Evolutionary conservation across 2,329 filamentous ascomycete species (phyloP), one percentile per base, ranked within the genome.

Genomic region (Penicillium crustosum): DNA sequence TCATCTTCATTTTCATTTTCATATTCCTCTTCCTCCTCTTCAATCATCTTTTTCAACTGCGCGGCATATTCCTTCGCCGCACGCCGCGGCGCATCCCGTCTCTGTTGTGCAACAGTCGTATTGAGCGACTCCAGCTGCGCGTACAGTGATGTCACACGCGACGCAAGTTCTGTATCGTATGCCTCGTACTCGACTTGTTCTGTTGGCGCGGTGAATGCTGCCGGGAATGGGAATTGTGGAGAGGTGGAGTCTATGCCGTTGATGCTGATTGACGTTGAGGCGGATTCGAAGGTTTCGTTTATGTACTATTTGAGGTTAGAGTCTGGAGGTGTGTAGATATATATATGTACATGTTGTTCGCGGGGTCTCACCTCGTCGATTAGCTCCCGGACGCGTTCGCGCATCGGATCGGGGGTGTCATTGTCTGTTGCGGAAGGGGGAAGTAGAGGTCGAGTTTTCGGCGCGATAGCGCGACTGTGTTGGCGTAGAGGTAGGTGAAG

Each of bases 1-100:
- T 42, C 31, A 4, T 83, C 77, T 85, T 88, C 7, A 89, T 87
- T 76, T 89, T 87, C 59, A 82, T 90, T 76, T 89, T 87, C 59
- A 82, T 90, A 53, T 23, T 71, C 72, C 45, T 78, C 73, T 25
- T 74, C 70, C 25, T 79, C 77, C 27, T 69, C 69, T 31, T 69
- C 63, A n/a, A 80, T 61, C 33, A 67, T 68, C 36, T 62, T 64
- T 42, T 61, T 67, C 60, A 80, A 60, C 36, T 70, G 58, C 36
- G 75, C 70, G 17, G 68, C 70, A 64, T 77, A 79, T 23, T 60
- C 64, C 54, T 66, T 70, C 25, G 79, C 78, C 21, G 78, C 78
- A 25, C 70, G 67, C 6, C 59, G 65, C 1, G 79, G 79, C 52
- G 78, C 77, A 56, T 78, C 75, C 29, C 79, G 70, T 55, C 79